Percentiles rank a stretch among this genome's conserved stretches.
phyloP scores from a whole-genome alignment of 805 yeast genomes.

The Torulaspora indica region DNA sequence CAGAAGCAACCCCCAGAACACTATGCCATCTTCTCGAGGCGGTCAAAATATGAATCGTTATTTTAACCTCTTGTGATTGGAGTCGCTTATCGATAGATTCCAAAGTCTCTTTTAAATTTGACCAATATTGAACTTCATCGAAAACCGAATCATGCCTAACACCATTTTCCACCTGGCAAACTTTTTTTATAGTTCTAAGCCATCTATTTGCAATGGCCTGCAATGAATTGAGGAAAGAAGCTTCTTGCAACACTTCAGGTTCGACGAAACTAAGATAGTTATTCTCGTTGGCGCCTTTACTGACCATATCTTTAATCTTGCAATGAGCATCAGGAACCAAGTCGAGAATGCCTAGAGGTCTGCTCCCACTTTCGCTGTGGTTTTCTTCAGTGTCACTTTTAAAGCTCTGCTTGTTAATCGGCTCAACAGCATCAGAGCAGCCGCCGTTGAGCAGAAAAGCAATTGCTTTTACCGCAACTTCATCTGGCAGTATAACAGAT shows the following conservation, averaged over 20 bases:
- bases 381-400: background rate
- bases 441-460: background rate
- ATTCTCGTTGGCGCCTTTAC: conserved; percentile 31
- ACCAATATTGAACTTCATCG: conserved; percentile 79
- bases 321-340: conserved; percentile 51
- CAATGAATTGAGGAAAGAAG: conserved; percentile 58
- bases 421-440: conserved; percentile 51
- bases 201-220: conserved; percentile 69
- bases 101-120: conserved; percentile 60
- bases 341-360: conserved; percentile 64
- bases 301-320: conserved; percentile 40
- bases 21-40: conserved; percentile 76
- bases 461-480: conserved; percentile 36
- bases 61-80: conserved; percentile 46
- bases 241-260: conserved; percentile 42
- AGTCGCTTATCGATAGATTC: conserved; percentile 54
- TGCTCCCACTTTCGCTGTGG: conserved; percentile 41
- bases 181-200: conserved; percentile 57
- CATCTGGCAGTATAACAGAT: conserved; percentile 35
- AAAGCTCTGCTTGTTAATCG: conserved; percentile 5
- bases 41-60: conserved; percentile 57
- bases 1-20: conserved; percentile 65
- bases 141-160: conserved; percentile 51
- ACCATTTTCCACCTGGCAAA: conserved; percentile 42
- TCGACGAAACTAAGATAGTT: conserved; percentile 33